Evolutionary conservation across 148 eudicot genomes (phyloP).

Genomic region (Rhododendron ovatum): DNA sequence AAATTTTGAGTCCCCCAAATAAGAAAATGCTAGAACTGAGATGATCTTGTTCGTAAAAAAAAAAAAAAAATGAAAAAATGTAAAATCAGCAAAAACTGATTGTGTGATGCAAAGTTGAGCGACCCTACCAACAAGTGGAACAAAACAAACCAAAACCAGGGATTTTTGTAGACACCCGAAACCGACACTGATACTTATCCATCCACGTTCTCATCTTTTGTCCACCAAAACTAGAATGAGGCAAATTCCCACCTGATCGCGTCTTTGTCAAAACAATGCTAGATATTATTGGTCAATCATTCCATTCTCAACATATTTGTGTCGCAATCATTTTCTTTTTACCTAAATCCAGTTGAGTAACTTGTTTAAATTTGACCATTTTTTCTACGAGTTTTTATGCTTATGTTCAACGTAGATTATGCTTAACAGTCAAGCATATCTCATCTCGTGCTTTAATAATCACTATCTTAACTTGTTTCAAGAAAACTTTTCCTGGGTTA

Average conservation of each 20-base stretch:
- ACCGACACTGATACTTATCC: constrained; percentile 8
- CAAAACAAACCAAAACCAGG: background rate
- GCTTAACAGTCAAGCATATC: background rate
- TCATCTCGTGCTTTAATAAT: background rate
- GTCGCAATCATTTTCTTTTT: background rate
- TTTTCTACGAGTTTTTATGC: background rate
- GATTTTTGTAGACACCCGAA: background rate
- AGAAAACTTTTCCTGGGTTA: background rate
- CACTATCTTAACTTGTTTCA: background rate
- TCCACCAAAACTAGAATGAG: background rate
- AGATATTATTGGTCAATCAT: background rate
- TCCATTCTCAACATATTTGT: too few relatives aligned
- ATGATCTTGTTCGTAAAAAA: too few relatives aligned
- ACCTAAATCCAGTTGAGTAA: too few relatives aligned
- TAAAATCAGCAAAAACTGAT: background rate
- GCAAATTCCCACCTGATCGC: too few relatives aligned
- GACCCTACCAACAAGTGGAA: background rate
- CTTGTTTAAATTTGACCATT: too few relatives aligned
- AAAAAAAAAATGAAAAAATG: background rate
- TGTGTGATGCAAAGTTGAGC: background rate
- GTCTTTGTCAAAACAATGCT: background rate
- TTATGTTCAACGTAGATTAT: background rate
- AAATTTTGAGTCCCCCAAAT: too few relatives aligned
- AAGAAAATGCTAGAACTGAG: too few relatives aligned
- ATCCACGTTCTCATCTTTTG: constrained; percentile 9